phyloP scores from a whole-genome alignment of 192 early-diverging fungal genomes.

The Coemansia sp. region DNA sequence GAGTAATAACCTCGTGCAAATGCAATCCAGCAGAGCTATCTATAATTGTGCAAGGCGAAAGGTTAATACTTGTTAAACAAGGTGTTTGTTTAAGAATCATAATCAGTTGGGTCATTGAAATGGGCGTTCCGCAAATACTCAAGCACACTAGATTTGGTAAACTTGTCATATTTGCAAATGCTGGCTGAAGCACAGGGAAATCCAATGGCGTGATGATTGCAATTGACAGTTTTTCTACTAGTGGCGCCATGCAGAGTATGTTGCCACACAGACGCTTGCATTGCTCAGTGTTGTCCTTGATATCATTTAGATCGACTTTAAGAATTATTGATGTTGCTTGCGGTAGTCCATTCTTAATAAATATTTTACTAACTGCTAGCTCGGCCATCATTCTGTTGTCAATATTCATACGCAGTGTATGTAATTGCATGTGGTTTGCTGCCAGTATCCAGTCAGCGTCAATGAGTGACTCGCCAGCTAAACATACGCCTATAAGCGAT shows the following conservation, averaged over 20 bases:
- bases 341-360: neutral
- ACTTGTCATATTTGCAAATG: neutral
- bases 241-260: neutral
- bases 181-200: neutral
- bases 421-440: neutral
- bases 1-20: neutral
- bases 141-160: neutral
- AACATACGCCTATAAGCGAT: neutral
- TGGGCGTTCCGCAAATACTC: neutral
- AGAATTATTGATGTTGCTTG: neutral
- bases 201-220: neutral
- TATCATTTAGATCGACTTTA: neutral
- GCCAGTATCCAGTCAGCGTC: neutral
- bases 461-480: neutral
- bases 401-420: neutral
- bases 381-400: no score
- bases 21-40: neutral
- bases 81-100: neutral
- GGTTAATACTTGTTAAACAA: neutral
- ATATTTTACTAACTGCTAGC: neutral
- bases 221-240: neutral
- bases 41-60: neutral
- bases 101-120: neutral
- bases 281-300: neutral
- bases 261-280: neutral